A percentile compares a stretch with the other conserved stretches of the same genome.
Evolutionary conservation across 768 basidiomycete species (phyloP).

Genomic region (Gloeopeniophorella convolvens): DNA sequence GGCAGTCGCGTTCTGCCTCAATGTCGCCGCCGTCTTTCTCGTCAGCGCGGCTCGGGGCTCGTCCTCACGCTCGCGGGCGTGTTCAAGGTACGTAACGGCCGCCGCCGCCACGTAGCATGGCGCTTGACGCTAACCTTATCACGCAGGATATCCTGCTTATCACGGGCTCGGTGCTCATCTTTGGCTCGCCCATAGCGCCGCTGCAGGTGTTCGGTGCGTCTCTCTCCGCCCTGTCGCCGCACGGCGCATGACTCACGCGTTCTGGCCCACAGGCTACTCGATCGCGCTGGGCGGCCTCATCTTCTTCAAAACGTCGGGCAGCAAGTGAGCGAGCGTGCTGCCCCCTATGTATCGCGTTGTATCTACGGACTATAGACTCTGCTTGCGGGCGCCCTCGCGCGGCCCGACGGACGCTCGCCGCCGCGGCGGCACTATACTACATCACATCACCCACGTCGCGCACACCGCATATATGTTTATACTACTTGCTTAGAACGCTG

Average conservation of each 20-base stretch:
- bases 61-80: slow-evolving; percentile 92
- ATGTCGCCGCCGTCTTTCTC: slow-evolving; percentile 91
- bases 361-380: neutral
- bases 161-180: slow-evolving; percentile 81
- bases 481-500: no score
- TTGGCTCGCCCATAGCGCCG: slow-evolving; percentile 72
- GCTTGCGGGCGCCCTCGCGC: neutral
- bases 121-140: neutral
- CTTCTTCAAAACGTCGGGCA: slow-evolving; percentile 72
- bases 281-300: slow-evolving; percentile 82
- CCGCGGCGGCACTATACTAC: no score
- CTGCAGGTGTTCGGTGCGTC: slow-evolving; percentile 72
- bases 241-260: neutral
- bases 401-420: no score
- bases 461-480: no score
- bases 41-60: slow-evolving; percentile 85
- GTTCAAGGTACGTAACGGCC: slow-evolving; percentile 81
- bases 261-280: slow-evolving; percentile 59
- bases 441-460: no score
- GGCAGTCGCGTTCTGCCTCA: slow-evolving; percentile 77
- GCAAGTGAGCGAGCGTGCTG: slow-evolving; percentile 38
- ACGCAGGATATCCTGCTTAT: slow-evolving; percentile 88
- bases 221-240: neutral
- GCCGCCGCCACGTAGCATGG: slow-evolving; percentile 14
- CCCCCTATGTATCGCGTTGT: neutral